These are phyloP conservation scores for Wallacemonas collosoma DNA, from an alignment of 208 protist genomes.

Conservation along the genomic window DNA sequence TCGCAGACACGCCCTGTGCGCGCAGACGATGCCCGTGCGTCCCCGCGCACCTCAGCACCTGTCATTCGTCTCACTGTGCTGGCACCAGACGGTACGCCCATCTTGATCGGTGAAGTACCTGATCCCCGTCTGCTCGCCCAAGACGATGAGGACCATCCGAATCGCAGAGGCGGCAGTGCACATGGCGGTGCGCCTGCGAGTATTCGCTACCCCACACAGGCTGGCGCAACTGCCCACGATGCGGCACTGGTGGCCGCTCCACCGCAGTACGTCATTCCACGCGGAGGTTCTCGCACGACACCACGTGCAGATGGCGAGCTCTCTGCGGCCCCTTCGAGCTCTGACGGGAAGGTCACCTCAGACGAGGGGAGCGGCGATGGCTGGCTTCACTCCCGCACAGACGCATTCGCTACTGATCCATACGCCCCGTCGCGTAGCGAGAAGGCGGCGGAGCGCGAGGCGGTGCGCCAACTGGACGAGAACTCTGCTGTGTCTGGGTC, in stretches of 20 bases:
- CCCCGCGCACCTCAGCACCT: background rate
- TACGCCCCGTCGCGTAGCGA: background rate
- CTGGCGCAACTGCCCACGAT: background rate
- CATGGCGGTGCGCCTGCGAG: background rate
- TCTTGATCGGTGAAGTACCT: conserved; percentile 5
- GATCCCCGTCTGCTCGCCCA: background rate
- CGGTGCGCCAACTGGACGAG: background rate
- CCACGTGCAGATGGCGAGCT: too few species aligned
- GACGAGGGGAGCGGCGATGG: too few species aligned
- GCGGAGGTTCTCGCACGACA: background rate
- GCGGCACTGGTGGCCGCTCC: background rate
- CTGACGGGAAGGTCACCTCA: too few species aligned
- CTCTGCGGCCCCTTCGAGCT: too few species aligned
- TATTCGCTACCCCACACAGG: too few species aligned
- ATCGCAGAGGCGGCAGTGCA: background rate
- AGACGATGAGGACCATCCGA: background rate
- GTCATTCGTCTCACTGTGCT: conserved; percentile 9
- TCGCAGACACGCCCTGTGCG: too few species aligned
- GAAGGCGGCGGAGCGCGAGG: background rate
- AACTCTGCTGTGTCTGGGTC: background rate
- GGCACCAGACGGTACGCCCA: conserved; percentile 4
- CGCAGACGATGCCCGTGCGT: background rate
- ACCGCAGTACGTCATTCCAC: conserved; percentile 7
- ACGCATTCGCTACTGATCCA: too few species aligned
- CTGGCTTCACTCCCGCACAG: too few species aligned